Evolutionary conservation across 768 basidiomycete species (phyloP).

Genomic region (Lactarius hengduanensis): DNA sequence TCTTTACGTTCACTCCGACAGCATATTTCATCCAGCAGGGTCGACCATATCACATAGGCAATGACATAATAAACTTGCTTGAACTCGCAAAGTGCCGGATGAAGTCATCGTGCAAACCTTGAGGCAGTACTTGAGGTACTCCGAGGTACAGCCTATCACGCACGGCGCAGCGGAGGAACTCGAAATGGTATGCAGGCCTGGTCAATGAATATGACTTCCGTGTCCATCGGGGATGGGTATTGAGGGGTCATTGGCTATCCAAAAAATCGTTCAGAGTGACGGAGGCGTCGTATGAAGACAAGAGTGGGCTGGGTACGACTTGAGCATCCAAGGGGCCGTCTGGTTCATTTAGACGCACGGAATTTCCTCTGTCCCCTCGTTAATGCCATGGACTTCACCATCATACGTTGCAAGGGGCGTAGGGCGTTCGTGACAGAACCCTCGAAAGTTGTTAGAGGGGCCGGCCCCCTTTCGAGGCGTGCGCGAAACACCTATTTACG

Average conservation of each 20-base stretch:
- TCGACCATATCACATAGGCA: background rate
- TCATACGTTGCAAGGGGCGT: background rate
- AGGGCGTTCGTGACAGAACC: constrained; percentile 1
- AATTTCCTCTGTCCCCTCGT: background rate
- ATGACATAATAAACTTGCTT: constrained; percentile 6
- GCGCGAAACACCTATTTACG: background rate
- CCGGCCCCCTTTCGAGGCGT: background rate
- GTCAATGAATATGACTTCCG: background rate
- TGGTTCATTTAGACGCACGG: background rate
- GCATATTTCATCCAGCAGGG: background rate
- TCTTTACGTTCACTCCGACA: constrained; percentile 19
- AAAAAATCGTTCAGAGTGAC: background rate
- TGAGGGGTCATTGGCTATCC: background rate
- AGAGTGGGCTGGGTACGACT: background rate
- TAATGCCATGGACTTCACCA: background rate
- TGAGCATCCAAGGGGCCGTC: background rate
- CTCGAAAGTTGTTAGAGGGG: background rate
- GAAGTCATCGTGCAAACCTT: background rate
- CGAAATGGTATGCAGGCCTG: background rate
- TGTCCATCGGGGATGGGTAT: background rate
- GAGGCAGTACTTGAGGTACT: constrained; percentile 2
- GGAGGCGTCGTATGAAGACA: constrained; percentile 2
- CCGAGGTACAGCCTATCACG: constrained; percentile 1
- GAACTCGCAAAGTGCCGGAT: constrained; percentile 4
- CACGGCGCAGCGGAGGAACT: background rate